Evolutionary conservation across 1,284 basidiomycete genomes (phyloP).

Genomic region (Rhodotorula sp.): DNA sequence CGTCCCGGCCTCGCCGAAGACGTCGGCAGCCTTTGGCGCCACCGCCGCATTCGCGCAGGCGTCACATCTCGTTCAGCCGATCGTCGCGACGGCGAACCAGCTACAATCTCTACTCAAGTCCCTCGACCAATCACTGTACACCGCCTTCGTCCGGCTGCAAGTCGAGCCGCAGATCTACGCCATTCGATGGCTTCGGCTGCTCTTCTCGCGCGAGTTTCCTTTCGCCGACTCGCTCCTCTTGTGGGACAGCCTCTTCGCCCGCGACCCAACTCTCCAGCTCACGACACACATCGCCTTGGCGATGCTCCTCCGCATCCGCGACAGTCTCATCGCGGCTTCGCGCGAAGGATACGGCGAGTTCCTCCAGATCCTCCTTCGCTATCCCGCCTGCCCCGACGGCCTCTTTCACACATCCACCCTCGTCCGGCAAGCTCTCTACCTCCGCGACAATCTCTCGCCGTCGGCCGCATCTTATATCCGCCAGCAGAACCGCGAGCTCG

Average conservation of each 20-base stretch:
- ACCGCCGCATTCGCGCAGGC: neutral
- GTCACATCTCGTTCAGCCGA: constrained; percentile 67
- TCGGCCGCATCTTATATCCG: constrained; percentile 24
- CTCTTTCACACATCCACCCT: constrained; percentile 57
- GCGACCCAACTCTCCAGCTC: constrained; percentile 65
- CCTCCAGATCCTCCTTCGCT: constrained; percentile 76
- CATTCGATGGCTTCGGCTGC: constrained; percentile 86
- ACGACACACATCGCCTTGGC: constrained; percentile 81
- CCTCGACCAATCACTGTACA: constrained; percentile 79
- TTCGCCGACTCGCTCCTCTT: constrained; percentile 70
- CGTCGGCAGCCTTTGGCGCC: constrained; percentile 46
- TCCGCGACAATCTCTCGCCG: constrained; percentile 58
- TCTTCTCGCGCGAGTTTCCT: constrained; percentile 84
- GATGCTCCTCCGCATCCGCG: constrained; percentile 87
- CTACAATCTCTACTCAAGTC: constrained; percentile 71
- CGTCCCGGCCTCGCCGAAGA: constrained; percentile 39
- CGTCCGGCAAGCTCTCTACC: constrained; percentile 71
- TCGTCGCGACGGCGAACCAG: constrained; percentile 72
- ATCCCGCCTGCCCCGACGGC: constrained; percentile 56
- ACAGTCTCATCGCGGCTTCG: constrained; percentile 69
- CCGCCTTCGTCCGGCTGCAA: constrained; percentile 67
- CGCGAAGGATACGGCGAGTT: constrained; percentile 63
- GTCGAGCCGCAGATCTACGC: constrained; percentile 94
- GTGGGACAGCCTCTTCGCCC: constrained; percentile 89
- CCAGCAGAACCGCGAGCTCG: constrained; percentile 33